Conservation (phyloP, 2,329 filamentous ascomycete genomes). For the Colletotrichum limetticola region DNA sequence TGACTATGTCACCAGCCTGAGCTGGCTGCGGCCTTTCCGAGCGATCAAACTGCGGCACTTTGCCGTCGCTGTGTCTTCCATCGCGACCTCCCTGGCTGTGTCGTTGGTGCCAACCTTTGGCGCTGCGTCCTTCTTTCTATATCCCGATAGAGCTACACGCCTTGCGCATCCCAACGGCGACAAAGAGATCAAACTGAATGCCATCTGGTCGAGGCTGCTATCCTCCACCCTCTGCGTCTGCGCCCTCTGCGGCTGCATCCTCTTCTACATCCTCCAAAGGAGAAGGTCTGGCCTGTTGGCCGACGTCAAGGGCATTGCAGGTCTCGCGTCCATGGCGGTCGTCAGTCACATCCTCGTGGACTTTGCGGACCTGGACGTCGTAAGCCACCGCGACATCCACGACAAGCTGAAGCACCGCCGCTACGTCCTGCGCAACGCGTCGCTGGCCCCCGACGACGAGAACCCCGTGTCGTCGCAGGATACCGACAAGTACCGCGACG, state of each 20-base stretch:
- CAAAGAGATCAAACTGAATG: slow-evolving; percentile 67
- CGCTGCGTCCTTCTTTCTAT: slow-evolving; percentile 69
- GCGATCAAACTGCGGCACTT: slow-evolving; percentile 73
- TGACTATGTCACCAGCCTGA: slow-evolving; percentile 77
- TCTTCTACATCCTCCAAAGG: slow-evolving; percentile 70
- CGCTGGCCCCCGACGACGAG: slow-evolving; percentile 72
- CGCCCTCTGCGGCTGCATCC: slow-evolving; percentile 64
- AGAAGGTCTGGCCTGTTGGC: slow-evolving; percentile 73
- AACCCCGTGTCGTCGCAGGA: slow-evolving; percentile 53
- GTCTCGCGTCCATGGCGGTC: slow-evolving; percentile 80
- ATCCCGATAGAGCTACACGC: slow-evolving; percentile 60
- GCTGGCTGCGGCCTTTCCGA: slow-evolving; percentile 71
- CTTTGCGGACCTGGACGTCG: slow-evolving; percentile 77
- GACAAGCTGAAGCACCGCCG: slow-evolving; percentile 72
- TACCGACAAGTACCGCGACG: slow-evolving; percentile 58
- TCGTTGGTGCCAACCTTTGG: slow-evolving; percentile 76
- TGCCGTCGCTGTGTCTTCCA: slow-evolving; percentile 73
- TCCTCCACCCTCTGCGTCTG: slow-evolving; percentile 67
- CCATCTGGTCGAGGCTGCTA: slow-evolving; percentile 70
- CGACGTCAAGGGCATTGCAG: slow-evolving; percentile 79
- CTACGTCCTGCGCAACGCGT: slow-evolving; percentile 77
- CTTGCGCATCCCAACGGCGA: slow-evolving; percentile 49
- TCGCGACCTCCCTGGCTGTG: slow-evolving; percentile 73
- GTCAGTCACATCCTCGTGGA: slow-evolving; percentile 79
- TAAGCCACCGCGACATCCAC: slow-evolving; percentile 74